A percentile compares a stretch with the other conserved stretches of the same genome.
These are phyloP conservation scores for Trifolium fragiferum DNA, from an alignment of 306 rosid species.

Conservation along the genomic window DNA sequence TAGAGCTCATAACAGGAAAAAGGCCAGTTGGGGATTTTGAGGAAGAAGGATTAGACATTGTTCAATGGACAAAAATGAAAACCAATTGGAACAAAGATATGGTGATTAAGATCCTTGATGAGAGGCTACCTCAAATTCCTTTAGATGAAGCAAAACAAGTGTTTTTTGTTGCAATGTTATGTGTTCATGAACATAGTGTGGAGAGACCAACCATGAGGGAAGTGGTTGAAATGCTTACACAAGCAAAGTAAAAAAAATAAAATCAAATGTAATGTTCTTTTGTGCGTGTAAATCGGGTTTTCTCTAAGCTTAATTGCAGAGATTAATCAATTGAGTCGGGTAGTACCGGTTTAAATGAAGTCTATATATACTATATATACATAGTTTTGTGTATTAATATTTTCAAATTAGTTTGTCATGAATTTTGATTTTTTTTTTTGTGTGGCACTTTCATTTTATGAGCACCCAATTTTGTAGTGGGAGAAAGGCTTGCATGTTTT, in stretches of 20 bases:
- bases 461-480: background rate
- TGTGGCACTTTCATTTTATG: background rate
- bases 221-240: conserved; percentile 77
- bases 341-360: background rate
- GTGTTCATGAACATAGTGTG: conserved; percentile 75
- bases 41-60: conserved; percentile 74
- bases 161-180: conserved; percentile 70
- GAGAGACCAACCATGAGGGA: conserved; percentile 86
- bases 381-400: conserved; percentile 21
- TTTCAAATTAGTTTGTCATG: conserved; percentile 28
- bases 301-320: background rate
- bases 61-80: conserved; percentile 69
- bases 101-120: conserved; percentile 65
- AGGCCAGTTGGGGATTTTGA: conserved; percentile 76
- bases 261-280: conserved; percentile 41
- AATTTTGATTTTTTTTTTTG: background rate
- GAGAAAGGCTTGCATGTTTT: background rate
- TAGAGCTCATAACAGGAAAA: conserved; percentile 69
- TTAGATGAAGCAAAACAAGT: conserved; percentile 66
- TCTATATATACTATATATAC: background rate
- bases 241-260: conserved; percentile 63
- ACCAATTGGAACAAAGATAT: conserved; percentile 58
- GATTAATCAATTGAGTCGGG: background rate
- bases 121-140: conserved; percentile 53
- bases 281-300: background rate